These are phyloP conservation scores for Cyclocybe aegerita DNA, from an alignment of 768 basidiomycete species.

Conservation along the genomic window DNA sequence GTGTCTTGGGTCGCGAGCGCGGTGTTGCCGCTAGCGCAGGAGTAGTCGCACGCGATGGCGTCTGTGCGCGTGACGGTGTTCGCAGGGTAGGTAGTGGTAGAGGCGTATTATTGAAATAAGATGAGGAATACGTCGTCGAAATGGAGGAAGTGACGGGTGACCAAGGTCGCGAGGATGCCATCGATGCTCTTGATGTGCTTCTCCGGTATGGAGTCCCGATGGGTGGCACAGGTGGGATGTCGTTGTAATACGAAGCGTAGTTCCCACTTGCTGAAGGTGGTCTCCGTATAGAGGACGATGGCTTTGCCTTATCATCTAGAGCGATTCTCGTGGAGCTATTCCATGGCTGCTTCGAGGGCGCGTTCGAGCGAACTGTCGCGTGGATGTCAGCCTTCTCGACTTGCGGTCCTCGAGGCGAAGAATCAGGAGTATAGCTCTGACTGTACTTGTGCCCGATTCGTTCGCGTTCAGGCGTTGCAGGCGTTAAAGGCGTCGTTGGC, in stretches of 20 bases:
- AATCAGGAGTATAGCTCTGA: constrained; percentile 70
- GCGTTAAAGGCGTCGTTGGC: constrained; percentile 47
- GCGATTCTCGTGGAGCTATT: constrained; percentile 82
- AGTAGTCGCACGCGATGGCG: constrained; percentile 45
- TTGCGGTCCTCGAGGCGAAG: constrained; percentile 50
- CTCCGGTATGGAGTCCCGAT: constrained; percentile 53
- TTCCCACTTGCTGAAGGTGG: constrained; percentile 46
- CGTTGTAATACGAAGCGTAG: constrained; percentile 31
- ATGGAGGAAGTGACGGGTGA: constrained; percentile 72
- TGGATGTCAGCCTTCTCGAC: constrained; percentile 28
- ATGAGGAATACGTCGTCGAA: constrained; percentile 64
- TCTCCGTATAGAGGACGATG: constrained; percentile 47
- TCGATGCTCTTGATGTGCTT: constrained; percentile 71
- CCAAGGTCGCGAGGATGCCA: constrained; percentile 80
- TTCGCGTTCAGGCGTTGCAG: constrained; percentile 42
- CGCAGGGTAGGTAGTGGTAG: constrained; percentile 37
- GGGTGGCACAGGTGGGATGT: constrained; percentile 45
- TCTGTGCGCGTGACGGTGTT: constrained; percentile 61
- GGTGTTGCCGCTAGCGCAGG: constrained; percentile 45
- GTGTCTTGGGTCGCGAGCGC: constrained; percentile 75
- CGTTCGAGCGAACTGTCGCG: constrained; percentile 35
- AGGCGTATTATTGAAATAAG: constrained; percentile 26
- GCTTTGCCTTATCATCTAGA: constrained; percentile 41
- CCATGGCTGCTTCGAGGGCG: constrained; percentile 56
- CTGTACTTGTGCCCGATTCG: constrained; percentile 56